A percentile compares a stretch with the other conserved stretches of the same genome.
Evolutionary conservation across 805 yeast species (phyloP).

Genomic region (Lachancea nothofagi): DNA sequence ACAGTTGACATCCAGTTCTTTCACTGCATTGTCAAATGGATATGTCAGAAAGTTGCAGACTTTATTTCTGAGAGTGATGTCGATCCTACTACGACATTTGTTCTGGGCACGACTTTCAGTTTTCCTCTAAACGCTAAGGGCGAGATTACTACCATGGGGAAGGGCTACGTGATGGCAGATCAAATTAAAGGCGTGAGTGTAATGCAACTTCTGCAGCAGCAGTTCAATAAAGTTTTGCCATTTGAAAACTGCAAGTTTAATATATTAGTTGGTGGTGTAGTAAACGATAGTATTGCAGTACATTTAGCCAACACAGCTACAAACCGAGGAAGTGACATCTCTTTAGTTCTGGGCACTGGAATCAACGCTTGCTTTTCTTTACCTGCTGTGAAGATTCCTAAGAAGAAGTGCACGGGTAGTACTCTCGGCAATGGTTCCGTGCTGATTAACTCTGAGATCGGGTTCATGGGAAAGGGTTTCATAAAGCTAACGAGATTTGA

Average conservation of each 20-base stretch:
- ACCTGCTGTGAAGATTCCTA: conserved; percentile 17
- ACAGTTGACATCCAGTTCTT: conserved; percentile 21
- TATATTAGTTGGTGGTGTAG: conserved; percentile 38
- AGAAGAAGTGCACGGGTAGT: conserved; percentile 8
- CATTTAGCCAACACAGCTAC: conserved; percentile 45
- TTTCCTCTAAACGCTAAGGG: conserved; percentile 28
- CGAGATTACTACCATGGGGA: conserved; percentile 48
- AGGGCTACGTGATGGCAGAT: conserved; percentile 47
- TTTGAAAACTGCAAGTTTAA: conserved; percentile 28
- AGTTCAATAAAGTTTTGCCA: conserved; percentile 21
- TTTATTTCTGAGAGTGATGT: neutral
- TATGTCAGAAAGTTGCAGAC: conserved; percentile 12
- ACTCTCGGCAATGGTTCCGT: conserved; percentile 4
- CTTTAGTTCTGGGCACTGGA: conserved; percentile 68
- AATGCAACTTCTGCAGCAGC: conserved; percentile 36
- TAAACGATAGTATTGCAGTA: conserved; percentile 66
- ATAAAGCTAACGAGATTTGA: conserved; percentile 22
- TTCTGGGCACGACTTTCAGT: conserved; percentile 33
- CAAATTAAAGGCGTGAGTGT: conserved; percentile 41
- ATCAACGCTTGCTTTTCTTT: conserved; percentile 44
- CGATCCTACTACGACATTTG: conserved; percentile 2
- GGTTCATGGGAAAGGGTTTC: conserved; percentile 22
- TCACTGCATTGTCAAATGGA: conserved; percentile 15
- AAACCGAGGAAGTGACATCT: conserved; percentile 36
- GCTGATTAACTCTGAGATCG: conserved; percentile 27